These are phyloP conservation scores for Stachybotrys chartarum DNA, from an alignment of 2,329 filamentous ascomycete genomes.

Conservation along the genomic window DNA sequence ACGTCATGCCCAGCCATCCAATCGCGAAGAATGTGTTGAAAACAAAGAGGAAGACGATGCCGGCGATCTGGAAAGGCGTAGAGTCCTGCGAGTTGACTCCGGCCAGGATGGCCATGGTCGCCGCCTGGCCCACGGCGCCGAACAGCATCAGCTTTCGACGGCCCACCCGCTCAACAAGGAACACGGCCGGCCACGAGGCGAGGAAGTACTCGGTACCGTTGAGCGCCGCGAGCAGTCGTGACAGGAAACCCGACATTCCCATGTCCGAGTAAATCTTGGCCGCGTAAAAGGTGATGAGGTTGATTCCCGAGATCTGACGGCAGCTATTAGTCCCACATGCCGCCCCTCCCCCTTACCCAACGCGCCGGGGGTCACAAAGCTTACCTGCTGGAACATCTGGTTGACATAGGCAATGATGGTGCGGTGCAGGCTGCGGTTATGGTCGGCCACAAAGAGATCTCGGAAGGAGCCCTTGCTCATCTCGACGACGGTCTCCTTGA, in stretches of 20 bases:
- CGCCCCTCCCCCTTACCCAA: too few species aligned
- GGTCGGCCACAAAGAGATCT: conserved; percentile 49
- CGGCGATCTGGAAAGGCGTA: conserved; percentile 46
- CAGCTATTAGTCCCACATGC: background rate
- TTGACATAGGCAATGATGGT: conserved; percentile 54
- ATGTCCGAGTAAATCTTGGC: conserved; percentile 51
- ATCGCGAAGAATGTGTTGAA: conserved; percentile 53
- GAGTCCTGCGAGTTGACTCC: conserved; percentile 46
- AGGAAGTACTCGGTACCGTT: conserved; percentile 47
- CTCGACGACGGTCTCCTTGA: conserved; percentile 63
- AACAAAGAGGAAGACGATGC: conserved; percentile 60
- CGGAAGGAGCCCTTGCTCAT: conserved; percentile 52
- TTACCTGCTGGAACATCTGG: conserved; percentile 56
- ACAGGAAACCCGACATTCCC: conserved; percentile 44
- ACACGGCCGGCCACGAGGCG: conserved; percentile 53
- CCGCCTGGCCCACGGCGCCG: conserved; percentile 55
- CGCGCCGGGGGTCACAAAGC: too few species aligned
- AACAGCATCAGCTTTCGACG: conserved; percentile 67
- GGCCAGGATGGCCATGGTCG: conserved; percentile 56
- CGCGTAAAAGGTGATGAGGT: conserved; percentile 57
- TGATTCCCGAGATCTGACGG: conserved; percentile 43
- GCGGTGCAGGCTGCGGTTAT: conserved; percentile 51
- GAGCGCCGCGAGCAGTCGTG: conserved; percentile 46
- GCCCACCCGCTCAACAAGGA: conserved; percentile 59
- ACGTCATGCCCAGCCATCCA: conserved; percentile 52